phyloP scores from a whole-genome alignment of 2,329 filamentous ascomycete genomes.

The Calonectria pauciramosa region DNA sequence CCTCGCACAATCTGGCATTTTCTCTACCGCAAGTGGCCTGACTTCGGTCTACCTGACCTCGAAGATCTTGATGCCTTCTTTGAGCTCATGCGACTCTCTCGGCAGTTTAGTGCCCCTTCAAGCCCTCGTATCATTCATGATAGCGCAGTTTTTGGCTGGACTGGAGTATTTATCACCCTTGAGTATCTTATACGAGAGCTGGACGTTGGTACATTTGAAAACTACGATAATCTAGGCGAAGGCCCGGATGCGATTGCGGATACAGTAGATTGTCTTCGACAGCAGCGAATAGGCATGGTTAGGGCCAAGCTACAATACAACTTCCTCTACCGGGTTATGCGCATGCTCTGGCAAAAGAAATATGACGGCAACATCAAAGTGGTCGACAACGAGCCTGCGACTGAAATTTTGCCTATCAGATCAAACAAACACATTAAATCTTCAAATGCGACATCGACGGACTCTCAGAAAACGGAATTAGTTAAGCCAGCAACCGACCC shows the following conservation, averaged over 20 bases:
- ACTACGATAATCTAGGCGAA: conserved; percentile 53
- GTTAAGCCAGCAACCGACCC: too few species aligned
- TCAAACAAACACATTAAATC: too few species aligned
- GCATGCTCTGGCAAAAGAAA: conserved; percentile 79
- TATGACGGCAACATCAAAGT: conserved; percentile 63
- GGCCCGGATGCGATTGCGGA: conserved; percentile 78
- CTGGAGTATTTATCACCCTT: conserved; percentile 95
- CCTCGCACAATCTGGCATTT: conserved; percentile 83
- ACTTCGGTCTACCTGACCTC: conserved; percentile 84
- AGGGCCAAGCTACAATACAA: conserved; percentile 87
- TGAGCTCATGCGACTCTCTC: conserved; percentile 77
- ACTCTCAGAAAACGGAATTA: too few species aligned
- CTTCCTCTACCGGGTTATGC: conserved; percentile 90
- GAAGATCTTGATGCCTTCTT: conserved; percentile 78
- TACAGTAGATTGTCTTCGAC: conserved; percentile 83
- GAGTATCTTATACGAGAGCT: conserved; percentile 91
- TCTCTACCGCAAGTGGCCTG: conserved; percentile 89
- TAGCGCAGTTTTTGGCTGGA: conserved; percentile 93
- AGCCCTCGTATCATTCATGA: conserved; percentile 85
- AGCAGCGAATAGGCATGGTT: conserved; percentile 96
- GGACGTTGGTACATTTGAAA: conserved; percentile 76
- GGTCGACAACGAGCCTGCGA: conserved; percentile 61
- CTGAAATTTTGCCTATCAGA: too few species aligned
- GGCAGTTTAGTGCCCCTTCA: conserved; percentile 65
- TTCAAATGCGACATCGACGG: too few species aligned